A percentile compares a stretch with the other conserved stretches of the same genome.
These are phyloP conservation scores for Cruciata laevipes DNA, from an alignment of 257 asterid genomes.

Conservation along the genomic window DNA sequence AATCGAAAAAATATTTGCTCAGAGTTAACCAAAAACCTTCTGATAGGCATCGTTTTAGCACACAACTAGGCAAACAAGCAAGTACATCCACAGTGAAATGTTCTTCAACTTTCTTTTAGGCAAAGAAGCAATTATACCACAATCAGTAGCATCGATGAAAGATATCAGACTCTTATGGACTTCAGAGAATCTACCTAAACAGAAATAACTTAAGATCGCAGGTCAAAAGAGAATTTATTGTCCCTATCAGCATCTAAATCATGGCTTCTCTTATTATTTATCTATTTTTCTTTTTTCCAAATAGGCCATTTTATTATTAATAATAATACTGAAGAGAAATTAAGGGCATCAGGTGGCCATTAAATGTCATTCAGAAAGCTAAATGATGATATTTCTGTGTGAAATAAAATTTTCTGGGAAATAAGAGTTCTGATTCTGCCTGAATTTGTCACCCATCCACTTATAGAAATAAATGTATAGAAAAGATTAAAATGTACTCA, in stretches of 20 bases:
- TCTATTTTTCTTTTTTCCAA: neutral
- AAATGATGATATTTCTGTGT: neutral
- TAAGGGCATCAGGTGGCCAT: neutral
- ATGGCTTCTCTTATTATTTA: neutral
- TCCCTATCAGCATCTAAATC: neutral
- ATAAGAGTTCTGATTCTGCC: neutral
- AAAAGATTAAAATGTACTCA: constrained; percentile 39
- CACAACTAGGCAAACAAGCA: neutral
- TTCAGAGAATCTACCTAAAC: neutral
- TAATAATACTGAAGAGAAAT: neutral
- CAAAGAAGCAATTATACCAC: neutral
- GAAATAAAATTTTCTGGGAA: neutral
- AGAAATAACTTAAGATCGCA: neutral
- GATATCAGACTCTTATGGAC: neutral
- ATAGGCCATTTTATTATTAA: neutral
- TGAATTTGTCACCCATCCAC: neutral
- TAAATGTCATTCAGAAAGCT: too few relatives aligned
- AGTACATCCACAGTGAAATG: neutral
- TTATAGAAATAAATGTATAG: neutral
- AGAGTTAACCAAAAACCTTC: neutral
- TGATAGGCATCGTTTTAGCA: neutral
- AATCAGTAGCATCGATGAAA: neutral
- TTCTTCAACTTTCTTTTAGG: neutral
- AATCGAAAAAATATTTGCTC: neutral
- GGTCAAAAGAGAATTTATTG: neutral